Conservation (phyloP, 805 yeast genomes). For the Schizosaccharomyces osmophilus region DNA sequence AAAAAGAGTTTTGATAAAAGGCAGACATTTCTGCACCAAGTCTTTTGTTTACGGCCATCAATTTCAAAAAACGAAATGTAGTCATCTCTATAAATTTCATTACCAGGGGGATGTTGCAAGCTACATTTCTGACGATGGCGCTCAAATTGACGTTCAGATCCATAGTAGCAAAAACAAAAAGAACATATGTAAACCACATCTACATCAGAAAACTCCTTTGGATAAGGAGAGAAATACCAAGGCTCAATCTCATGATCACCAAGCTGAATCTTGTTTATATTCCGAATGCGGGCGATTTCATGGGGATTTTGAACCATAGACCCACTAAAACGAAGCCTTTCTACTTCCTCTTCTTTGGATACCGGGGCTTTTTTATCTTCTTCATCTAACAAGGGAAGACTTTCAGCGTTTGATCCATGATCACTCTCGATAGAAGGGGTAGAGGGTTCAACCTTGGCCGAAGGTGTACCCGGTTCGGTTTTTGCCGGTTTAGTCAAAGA, state of each 20-base stretch:
- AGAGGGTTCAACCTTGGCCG: slow-evolving; percentile 12
- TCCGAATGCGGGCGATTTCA: slow-evolving; percentile 78
- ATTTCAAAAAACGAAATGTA: slow-evolving; percentile 87
- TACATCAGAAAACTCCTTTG: slow-evolving; percentile 77
- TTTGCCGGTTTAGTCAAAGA: slow-evolving; percentile 11
- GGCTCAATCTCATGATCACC: slow-evolving; percentile 90
- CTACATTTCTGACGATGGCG: slow-evolving; percentile 73
- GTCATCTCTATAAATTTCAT: slow-evolving; percentile 84
- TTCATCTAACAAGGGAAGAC: slow-evolving; percentile 45
- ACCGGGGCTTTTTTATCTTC: slow-evolving; percentile 28
- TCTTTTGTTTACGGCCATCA: slow-evolving; percentile 85
- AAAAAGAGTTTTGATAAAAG: slow-evolving; percentile 67
- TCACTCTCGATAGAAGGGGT: slow-evolving; percentile 6
- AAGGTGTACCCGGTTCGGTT: slow-evolving; percentile 9
- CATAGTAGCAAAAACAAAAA: slow-evolving; percentile 69
- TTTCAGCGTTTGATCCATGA: slow-evolving; percentile 25
- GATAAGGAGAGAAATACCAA: slow-evolving; percentile 97
- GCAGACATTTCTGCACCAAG: slow-evolving; percentile 93
- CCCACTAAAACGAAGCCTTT: slow-evolving; percentile 78
- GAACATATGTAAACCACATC: slow-evolving; percentile 80
- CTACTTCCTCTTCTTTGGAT: slow-evolving; percentile 75
- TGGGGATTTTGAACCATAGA: slow-evolving; percentile 80
- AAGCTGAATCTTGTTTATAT: slow-evolving; percentile 49
- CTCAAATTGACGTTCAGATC: slow-evolving; percentile 74
- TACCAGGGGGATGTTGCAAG: slow-evolving; percentile 91